Conservation (phyloP, 768 basidiomycete species). For the Mycena kentingensis region DNA sequence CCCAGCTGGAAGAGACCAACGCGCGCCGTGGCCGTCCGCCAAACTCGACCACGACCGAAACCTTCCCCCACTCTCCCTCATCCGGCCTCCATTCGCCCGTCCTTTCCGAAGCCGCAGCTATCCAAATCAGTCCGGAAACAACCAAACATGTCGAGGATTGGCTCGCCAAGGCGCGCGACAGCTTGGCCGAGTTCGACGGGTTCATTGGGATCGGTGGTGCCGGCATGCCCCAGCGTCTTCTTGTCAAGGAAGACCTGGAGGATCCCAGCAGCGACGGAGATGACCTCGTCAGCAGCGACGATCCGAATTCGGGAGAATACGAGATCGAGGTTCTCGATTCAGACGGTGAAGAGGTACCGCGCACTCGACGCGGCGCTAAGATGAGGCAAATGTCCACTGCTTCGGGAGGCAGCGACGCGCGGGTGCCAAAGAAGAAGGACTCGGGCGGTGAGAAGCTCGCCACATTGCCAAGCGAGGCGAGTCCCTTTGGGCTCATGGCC, state of each 20-base stretch:
- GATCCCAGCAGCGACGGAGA: constrained; percentile 43
- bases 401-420: constrained; percentile 39
- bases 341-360: constrained; percentile 41
- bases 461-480: constrained; percentile 59
- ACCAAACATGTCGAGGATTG: constrained; percentile 71
- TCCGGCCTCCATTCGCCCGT: constrained; percentile 38
- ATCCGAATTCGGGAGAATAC: constrained; percentile 36
- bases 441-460: constrained; percentile 48
- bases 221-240: constrained; percentile 51
- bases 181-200: constrained; percentile 66
- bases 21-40: constrained; percentile 21
- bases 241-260: constrained; percentile 50
- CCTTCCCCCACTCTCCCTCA: constrained; percentile 29
- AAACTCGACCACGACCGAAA: constrained; percentile 22
- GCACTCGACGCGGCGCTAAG: constrained; percentile 15
- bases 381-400: constrained; percentile 38
- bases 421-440: constrained; percentile 41
- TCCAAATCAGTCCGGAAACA: constrained; percentile 37
- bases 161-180: constrained; percentile 74
- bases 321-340: constrained; percentile 45
- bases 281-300: constrained; percentile 36
- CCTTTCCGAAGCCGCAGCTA: constrained; percentile 38
- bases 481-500: constrained; percentile 80
- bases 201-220: constrained; percentile 66
- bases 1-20: constrained; percentile 57